Evolutionary conservation across 306 rosid species (phyloP), one percentile per base, ranked within the genome.

Genomic region (Cicer cuneatum): DNA sequence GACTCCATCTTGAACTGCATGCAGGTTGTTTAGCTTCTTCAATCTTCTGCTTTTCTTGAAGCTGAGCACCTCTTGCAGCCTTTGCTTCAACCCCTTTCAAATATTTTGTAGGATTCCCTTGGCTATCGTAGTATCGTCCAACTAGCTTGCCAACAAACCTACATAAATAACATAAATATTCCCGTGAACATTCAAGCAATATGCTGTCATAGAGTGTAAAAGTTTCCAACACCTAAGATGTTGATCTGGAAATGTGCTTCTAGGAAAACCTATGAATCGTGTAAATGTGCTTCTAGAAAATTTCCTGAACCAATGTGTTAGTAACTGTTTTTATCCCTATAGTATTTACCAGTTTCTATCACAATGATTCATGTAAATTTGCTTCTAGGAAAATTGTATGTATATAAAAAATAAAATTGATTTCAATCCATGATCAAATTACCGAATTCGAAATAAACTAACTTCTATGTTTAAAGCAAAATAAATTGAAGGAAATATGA

Each of bases 1-100:
- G 94, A 80, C 96, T 93, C 98, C 98, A 93, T 78, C 89, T 93
- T 14, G 98, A 93, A 85, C 77, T 93, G 88, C 98, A 93, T 43
- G 80, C 12, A 46, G 97, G 91, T 72, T 65, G 93, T 83, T 91
- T 91, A 54, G 92, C 91, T 84, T 93, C 98, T 80, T 93, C 98
- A 5, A 47, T 78, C 81, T 93, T 88, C 87, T 93, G 98, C 83
- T 93, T 89, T 81, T 93, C 89, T 84, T 86, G 80, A 78, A 93
- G 98, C 71, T 93, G 98, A 63, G 91, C 84, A 24, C 98, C 98
- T 88, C 97, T 88, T 11, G 94, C 92, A 18, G 98, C 98, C 83
- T 93, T 93, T 24, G 92, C 92, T 84, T 91, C 98, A 40, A 82
- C 97, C 63, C 97, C 98, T 88, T 91, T 93, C 82, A 93, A 87